Percentiles rank a stretch among this genome's conserved stretches.
Evolutionary conservation across 805 yeast genomes (phyloP).

Genomic region (Candida koratica): DNA sequence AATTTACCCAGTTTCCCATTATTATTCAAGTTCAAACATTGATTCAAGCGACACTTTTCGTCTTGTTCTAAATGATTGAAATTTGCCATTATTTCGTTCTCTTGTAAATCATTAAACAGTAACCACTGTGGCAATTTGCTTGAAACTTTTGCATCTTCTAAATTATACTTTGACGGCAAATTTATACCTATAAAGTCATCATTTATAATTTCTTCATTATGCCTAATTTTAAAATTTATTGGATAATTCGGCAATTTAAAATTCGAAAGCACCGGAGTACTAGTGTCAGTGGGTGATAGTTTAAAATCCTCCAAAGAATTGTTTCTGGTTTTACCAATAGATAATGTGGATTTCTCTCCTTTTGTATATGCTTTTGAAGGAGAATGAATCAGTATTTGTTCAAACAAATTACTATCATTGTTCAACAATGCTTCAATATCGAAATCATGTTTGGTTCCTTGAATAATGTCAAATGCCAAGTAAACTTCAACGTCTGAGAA

Average conservation of each 20-base stretch:
- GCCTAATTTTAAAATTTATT: conserved; percentile 36
- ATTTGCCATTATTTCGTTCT: conserved; percentile 17
- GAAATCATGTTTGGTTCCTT: conserved; percentile 13
- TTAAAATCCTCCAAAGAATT: conserved; percentile 17
- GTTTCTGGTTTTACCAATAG: conserved; percentile 14
- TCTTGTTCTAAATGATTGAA: conserved; percentile 65
- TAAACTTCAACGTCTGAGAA: conserved; percentile 8
- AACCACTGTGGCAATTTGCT: conserved; percentile 30
- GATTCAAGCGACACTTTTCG: conserved; percentile 64
- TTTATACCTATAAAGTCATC: conserved; percentile 28
- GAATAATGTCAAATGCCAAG: conserved; percentile 13
- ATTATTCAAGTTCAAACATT: conserved; percentile 20
- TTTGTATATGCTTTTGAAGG: conserved; percentile 5
- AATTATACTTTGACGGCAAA: conserved; percentile 13
- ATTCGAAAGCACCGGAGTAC: conserved; percentile 45
- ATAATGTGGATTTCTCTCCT: not conserved
- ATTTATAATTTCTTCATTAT: conserved; percentile 52
- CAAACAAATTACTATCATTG: conserved; percentile 10
- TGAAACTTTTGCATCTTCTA: not conserved
- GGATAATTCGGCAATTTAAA: conserved; percentile 45
- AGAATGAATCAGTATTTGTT: conserved; percentile 7
- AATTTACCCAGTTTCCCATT: conserved; percentile 28
- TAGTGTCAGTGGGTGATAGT: conserved; percentile 12
- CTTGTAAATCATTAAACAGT: conserved; percentile 12
- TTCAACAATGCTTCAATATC: conserved; percentile 10